These are phyloP conservation scores for Corniculantispora saksenae DNA, from an alignment of 2,329 filamentous ascomycete genomes.

Conservation along the genomic window DNA sequence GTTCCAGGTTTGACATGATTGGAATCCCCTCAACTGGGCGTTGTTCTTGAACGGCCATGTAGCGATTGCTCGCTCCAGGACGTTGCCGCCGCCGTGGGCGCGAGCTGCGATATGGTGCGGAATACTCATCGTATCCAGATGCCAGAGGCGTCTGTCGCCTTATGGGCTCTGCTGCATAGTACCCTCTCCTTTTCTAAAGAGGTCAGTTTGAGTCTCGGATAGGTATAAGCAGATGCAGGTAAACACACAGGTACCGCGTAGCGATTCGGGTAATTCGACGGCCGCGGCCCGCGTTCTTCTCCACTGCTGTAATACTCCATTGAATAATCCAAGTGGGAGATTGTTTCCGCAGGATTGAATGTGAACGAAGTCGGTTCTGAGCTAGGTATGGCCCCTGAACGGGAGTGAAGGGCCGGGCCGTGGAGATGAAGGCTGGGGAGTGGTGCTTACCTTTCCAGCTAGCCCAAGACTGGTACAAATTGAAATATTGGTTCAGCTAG, in stretches of 20 bases:
- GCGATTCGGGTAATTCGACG: background rate
- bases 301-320: slow-evolving; percentile 12
- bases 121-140: background rate
- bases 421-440: slow-evolving; percentile 6
- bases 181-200: background rate
- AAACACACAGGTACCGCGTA: background rate
- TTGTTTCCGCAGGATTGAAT: background rate
- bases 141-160: background rate
- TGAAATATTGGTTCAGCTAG: background rate
- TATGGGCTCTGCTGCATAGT: background rate
- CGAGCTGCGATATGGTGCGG: background rate
- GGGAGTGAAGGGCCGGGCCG: slow-evolving; percentile 18
- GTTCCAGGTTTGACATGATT: background rate
- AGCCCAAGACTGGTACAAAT: background rate
- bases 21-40: background rate
- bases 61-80: background rate
- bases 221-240: background rate
- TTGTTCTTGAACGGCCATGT: background rate
- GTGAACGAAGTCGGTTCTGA: background rate
- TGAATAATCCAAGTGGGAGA: too few species aligned
- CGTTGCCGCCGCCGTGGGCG: background rate
- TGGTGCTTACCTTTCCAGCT: background rate
- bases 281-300: background rate
- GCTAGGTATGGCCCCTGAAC: background rate
- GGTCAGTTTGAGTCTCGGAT: background rate